Percentiles rank a stretch among this genome's conserved stretches.
Conservation (phyloP, 345 rosid species). For the Conringia planisiliqua region DNA sequence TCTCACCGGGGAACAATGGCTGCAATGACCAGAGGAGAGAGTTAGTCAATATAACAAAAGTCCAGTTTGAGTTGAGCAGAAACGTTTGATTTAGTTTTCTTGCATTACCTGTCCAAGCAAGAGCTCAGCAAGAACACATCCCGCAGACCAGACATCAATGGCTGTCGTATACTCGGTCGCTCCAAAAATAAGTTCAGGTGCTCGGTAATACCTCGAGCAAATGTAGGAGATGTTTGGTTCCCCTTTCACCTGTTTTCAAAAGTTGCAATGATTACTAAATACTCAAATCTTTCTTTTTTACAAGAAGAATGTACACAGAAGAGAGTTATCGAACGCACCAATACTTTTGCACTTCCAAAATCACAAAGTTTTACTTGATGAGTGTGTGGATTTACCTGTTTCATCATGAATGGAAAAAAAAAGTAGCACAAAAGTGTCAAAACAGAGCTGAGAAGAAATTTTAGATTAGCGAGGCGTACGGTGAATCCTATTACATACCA, state of each 20-base stretch:
- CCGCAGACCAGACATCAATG: conserved; percentile 98
- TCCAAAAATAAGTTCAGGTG: conserved; percentile 98
- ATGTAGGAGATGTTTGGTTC: conserved; percentile 97
- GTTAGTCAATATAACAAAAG: background rate
- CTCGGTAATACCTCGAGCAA: conserved; percentile 95
- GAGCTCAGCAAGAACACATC: conserved; percentile 92
- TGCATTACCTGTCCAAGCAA: conserved; percentile 80
- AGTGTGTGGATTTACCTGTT: conserved; percentile 94
- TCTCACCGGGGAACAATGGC: conserved; percentile 97
- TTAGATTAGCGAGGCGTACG: background rate
- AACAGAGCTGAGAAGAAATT: background rate
- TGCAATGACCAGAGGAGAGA: conserved; percentile 36
- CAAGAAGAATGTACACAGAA: background rate
- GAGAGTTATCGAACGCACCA: conserved; percentile 48
- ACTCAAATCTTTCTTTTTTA: background rate
- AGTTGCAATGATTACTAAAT: background rate
- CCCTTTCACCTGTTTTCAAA: conserved; percentile 73
- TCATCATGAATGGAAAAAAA: background rate
- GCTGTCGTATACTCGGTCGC: conserved; percentile 94
- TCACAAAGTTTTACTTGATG: conserved; percentile 97
- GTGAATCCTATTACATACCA: conserved; percentile 47
- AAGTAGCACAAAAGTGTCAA: conserved; percentile 5
- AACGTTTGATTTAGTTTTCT: background rate
- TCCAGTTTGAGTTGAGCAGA: background rate
- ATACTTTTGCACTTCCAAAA: conserved; percentile 97